Base-by-base conservation (phyloP, 495 filamentous ascomycete species). In the Sphaerosporella brunnea region DNA sequence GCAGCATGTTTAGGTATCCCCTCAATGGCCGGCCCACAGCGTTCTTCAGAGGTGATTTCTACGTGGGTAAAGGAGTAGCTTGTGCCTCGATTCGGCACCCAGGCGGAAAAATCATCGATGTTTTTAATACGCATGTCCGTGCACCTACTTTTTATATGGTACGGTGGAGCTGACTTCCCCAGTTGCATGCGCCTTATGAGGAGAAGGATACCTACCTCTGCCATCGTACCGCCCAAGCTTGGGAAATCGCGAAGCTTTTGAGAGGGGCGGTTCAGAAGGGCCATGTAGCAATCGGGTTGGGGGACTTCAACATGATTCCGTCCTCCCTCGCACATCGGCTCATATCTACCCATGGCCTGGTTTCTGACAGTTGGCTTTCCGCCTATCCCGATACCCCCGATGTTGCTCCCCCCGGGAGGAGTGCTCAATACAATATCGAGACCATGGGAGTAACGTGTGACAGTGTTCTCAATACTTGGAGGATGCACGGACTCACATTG, bases 301-400 rank as follows among this genome's bases (percentile, higher is more conserved):
- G 90, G 19, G 90, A 95, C 63, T 94, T 96, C 65, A 95, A 97
- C 63, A 93, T 94, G 80, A 62, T 84, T 13, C 88, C 90, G 11
- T 65, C 80, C 2, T 92, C 84, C 1, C 76, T 93, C 16, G 80
- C 84, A n/a, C 84, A 95, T 58, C 73, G 75, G 36, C 65, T 97
- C 48, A 78, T 97, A 55, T 79, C 75, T 20, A 75, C 77, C 1
- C 78, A 86, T 53, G 77, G 81, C 23, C 78, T 82, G 11, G 83
- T 92, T 11, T 67, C 72, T 13, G 90, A 97, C 55, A 73, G 72
- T 15, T 97, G 90, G 90, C 73, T 61, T 2, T 54, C 53, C 2
- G 38, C 46, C 1, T 52, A 61, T 32, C 58, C 58, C 13, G 30
- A 32, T 25, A 61, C 58, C 3, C 58, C 58, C n/a, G 60, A 63